Conservation (phyloP, 1,284 basidiomycete species). For the Mycocalia duriaeana region DNA sequence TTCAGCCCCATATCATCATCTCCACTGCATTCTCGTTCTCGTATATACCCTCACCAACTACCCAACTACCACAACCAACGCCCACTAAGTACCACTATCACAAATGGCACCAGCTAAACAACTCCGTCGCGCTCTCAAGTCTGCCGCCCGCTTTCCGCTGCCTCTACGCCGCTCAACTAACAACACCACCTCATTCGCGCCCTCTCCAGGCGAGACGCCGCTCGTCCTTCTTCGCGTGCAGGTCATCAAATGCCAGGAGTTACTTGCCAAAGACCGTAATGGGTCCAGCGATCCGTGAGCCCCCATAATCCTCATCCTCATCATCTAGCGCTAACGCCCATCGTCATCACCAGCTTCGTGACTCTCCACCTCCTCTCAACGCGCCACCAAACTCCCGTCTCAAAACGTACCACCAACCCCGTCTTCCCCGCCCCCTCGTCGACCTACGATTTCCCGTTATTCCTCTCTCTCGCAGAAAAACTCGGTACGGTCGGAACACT, state of each 20-base stretch:
- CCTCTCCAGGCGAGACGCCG: constrained; percentile 58
- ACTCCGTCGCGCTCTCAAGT: constrained; percentile 28
- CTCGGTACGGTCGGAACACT: constrained; percentile 74
- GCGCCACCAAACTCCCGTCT: constrained; percentile 75
- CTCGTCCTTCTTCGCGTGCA: constrained; percentile 63
- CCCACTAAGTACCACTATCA: background rate
- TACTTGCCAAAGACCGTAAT: constrained; percentile 60
- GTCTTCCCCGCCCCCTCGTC: constrained; percentile 66
- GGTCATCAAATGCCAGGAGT: constrained; percentile 55
- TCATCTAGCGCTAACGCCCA: constrained; percentile 1
- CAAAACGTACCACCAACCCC: constrained; percentile 78
- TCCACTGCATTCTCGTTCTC: no score
- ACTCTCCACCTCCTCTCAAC: constrained; percentile 62
- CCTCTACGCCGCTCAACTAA: constrained; percentile 15
- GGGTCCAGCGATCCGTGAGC: constrained; percentile 74
- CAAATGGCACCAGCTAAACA: background rate
- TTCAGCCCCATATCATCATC: no score
- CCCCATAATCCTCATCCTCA: constrained; percentile 4
- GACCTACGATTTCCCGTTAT: constrained; percentile 85
- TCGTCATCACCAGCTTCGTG: constrained; percentile 53
- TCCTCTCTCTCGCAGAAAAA: constrained; percentile 66
- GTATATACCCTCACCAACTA: no score
- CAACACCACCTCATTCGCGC: constrained; percentile 31
- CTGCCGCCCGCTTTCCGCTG: constrained; percentile 27
- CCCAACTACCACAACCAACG: background rate